Evolutionary conservation across 371 early-diverging fungal genomes (phyloP).

Genomic region (Lichtheimia corymbifera): DNA sequence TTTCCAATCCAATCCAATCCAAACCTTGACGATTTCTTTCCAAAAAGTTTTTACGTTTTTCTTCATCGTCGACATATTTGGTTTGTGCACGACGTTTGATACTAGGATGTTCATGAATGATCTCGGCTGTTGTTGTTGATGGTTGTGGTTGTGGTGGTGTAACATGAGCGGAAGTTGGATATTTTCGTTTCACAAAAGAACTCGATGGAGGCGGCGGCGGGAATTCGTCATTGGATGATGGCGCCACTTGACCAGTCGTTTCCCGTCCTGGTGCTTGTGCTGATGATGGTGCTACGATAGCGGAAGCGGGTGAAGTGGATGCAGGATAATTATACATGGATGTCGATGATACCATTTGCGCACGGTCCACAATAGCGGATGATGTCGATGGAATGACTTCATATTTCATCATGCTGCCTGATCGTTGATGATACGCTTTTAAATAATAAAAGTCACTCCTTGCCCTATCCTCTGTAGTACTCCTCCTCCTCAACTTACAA

Average conservation of each 20-base stretch:
- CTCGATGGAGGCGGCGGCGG: too few relatives aligned
- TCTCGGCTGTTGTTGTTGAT: background rate
- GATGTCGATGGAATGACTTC: too few relatives aligned
- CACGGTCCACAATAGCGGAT: background rate
- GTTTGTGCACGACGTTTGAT: conserved; percentile 8
- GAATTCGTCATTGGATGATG: too few relatives aligned
- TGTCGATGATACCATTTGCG: background rate
- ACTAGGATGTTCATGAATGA: background rate
- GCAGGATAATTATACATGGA: too few relatives aligned
- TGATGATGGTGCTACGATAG: background rate
- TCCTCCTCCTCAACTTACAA: too few relatives aligned
- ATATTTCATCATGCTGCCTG: too few relatives aligned
- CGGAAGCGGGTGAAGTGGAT: background rate
- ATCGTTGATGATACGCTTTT: too few relatives aligned
- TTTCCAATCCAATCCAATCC: background rate
- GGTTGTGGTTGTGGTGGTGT: background rate
- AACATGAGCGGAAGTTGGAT: background rate
- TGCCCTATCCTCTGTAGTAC: too few relatives aligned
- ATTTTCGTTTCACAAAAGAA: conserved; percentile 9
- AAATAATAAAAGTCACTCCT: too few relatives aligned
- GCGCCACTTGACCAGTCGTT: too few relatives aligned
- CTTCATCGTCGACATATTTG: conserved; percentile 51
- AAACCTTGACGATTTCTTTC: conserved; percentile 80
- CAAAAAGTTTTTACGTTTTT: conserved; percentile 76
- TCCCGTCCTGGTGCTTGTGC: background rate